Percentiles rank a stretch among this genome's conserved stretches.
These are phyloP conservation scores for Talaromyces sp. DNA, from an alignment of 2,329 filamentous ascomycete species.

Conservation along the genomic window DNA sequence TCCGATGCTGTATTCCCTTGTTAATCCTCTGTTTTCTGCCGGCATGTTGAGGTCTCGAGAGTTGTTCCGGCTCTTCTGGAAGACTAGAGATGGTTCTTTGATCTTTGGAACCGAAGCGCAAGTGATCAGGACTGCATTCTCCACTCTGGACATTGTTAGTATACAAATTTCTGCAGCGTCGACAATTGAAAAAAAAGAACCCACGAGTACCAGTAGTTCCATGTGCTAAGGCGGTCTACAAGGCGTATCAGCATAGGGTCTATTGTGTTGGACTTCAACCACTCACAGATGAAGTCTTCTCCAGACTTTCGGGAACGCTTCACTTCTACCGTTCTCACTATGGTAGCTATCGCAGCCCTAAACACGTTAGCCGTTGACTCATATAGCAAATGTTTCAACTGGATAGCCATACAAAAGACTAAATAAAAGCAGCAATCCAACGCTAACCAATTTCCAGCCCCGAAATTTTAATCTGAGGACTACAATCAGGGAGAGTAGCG, in stretches of 20 bases:
- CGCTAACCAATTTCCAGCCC: neutral
- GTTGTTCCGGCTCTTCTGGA: neutral
- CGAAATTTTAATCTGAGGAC: conserved; percentile 4
- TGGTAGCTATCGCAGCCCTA: conserved; percentile 7
- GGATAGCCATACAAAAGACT: conserved; percentile 5
- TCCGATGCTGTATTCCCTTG: neutral
- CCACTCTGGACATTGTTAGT: conserved; percentile 1
- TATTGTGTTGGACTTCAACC: neutral
- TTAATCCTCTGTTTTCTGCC: neutral
- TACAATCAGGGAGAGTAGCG: conserved; percentile 4
- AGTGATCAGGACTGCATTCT: conserved; percentile 10
- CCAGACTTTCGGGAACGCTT: neutral
- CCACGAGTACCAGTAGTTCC: conserved; percentile 11
- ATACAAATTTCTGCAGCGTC: neutral
- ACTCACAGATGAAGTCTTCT: conserved; percentile 10
- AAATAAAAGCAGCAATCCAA: conserved; percentile 6
- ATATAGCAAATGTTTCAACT: neutral
- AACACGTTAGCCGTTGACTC: neutral
- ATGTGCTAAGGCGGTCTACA: conserved; percentile 1
- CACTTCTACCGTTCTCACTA: conserved; percentile 5
- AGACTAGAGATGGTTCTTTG: neutral
- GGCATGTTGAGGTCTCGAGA: neutral
- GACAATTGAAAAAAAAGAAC: neutral
- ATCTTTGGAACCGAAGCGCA: conserved; percentile 10
- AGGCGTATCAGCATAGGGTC: neutral